These are phyloP conservation scores for Venturia asperata DNA, from an alignment of 2,329 filamentous ascomycete genomes.

Conservation along the genomic window DNA sequence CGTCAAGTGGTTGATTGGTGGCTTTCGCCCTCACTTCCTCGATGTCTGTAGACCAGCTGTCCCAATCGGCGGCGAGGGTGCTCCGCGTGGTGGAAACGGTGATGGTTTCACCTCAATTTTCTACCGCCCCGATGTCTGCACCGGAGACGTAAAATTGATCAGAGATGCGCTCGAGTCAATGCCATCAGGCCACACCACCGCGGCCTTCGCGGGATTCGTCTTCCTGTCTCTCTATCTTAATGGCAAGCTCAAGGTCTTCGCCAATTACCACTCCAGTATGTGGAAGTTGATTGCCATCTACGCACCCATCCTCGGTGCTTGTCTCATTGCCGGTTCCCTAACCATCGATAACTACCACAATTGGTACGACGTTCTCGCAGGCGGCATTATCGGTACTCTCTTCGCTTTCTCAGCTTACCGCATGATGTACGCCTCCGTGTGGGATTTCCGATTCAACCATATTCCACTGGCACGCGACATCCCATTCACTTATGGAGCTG, in stretches of 20 bases:
- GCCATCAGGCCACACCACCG: constrained; percentile 66
- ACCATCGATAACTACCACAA: constrained; percentile 69
- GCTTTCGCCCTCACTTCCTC: constrained; percentile 31
- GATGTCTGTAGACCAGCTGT: constrained; percentile 57
- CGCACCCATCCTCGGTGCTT: constrained; percentile 59
- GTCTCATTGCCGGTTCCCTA: constrained; percentile 60
- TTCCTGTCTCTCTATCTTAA: constrained; percentile 69
- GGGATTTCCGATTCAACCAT: constrained; percentile 62
- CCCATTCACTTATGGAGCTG: constrained; percentile 47
- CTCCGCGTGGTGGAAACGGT: background rate
- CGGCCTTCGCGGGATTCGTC: constrained; percentile 64
- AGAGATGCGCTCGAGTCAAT: constrained; percentile 64
- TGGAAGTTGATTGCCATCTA: constrained; percentile 64
- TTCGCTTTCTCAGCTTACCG: constrained; percentile 60
- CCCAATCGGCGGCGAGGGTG: background rate
- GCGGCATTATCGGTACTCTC: constrained; percentile 56
- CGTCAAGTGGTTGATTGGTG: constrained; percentile 31
- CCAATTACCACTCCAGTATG: constrained; percentile 64
- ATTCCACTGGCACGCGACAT: constrained; percentile 55
- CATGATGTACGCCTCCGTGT: constrained; percentile 60
- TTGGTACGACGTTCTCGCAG: constrained; percentile 66
- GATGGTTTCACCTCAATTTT: background rate
- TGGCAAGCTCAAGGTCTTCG: constrained; percentile 68
- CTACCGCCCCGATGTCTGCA: constrained; percentile 48
- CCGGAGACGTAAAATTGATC: constrained; percentile 47